These are phyloP conservation scores for Sarocladium oryzae DNA, from an alignment of 2,329 filamentous ascomycete genomes.

Conservation along the genomic window DNA sequence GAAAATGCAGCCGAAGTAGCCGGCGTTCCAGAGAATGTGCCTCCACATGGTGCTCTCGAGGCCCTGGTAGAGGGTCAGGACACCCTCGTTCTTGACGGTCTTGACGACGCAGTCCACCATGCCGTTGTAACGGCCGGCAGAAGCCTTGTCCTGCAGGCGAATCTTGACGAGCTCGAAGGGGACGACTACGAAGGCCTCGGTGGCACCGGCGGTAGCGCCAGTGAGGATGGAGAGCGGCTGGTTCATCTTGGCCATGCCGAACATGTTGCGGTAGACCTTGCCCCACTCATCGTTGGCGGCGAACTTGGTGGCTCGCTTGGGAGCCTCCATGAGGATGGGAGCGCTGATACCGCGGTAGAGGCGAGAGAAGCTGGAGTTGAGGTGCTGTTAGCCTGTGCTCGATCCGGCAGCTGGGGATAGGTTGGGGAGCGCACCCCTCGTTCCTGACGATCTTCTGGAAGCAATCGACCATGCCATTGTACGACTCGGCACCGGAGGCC, in stretches of 20 bases:
- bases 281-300: slow-evolving; percentile 99
- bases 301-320: slow-evolving; percentile 95
- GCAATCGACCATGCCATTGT: slow-evolving; percentile 97
- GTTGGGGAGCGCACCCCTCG: slow-evolving; percentile 65
- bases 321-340: slow-evolving; percentile 94
- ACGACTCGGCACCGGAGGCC: slow-evolving; percentile 68
- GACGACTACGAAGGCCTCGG: slow-evolving; percentile 93
- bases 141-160: slow-evolving; percentile 89
- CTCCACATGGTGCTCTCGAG: slow-evolving; percentile 96
- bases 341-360: slow-evolving; percentile 94
- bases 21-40: slow-evolving; percentile 83
- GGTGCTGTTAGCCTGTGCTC: slow-evolving; percentile 9
- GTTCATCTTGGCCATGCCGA: slow-evolving; percentile 81
- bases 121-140: slow-evolving; percentile 79
- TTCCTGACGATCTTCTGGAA: slow-evolving; percentile 95
- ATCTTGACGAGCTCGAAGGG: slow-evolving; percentile 99
- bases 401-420: slow-evolving; percentile 9
- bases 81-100: slow-evolving; percentile 77
- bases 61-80: slow-evolving; percentile 89
- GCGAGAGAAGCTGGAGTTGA: slow-evolving; percentile 61
- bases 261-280: slow-evolving; percentile 81
- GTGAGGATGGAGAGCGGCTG: slow-evolving; percentile 89
- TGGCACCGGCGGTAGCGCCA: slow-evolving; percentile 89
- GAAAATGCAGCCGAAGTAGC: slow-evolving; percentile 98
- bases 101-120: slow-evolving; percentile 74